These are phyloP conservation scores for Populus nigra DNA, from an alignment of 345 rosid genomes.

Conservation along the genomic window DNA sequence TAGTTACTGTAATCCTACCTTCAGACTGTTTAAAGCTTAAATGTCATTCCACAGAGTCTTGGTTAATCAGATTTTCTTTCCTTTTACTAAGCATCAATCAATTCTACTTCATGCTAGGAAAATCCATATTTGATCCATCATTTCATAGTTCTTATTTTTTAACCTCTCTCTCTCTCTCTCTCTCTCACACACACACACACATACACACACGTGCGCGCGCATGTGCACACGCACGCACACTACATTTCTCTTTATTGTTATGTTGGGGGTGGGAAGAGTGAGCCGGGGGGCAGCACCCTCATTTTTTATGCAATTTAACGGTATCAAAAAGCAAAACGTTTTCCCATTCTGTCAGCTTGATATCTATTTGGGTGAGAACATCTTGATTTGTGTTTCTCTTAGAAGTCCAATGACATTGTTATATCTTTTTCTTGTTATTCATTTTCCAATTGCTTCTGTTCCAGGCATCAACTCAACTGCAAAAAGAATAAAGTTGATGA, in stretches of 20 bases:
- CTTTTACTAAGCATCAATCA: constrained; percentile 1
- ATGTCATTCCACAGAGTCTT: not conserved
- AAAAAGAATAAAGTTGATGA: constrained; percentile 67
- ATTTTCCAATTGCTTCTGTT: constrained; percentile 26
- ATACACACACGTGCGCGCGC: fast-evolving
- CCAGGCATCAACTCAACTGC: constrained; percentile 70
- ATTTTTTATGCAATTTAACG: not conserved
- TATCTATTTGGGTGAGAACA: not conserved
- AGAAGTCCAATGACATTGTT: not conserved
- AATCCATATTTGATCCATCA: not conserved
- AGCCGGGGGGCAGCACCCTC: not conserved
- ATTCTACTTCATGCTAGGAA: not conserved
- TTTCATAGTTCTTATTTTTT: not conserved
- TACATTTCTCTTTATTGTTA: not conserved
- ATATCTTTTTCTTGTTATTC: not conserved
- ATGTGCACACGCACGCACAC: no score
- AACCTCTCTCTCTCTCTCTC: not conserved
- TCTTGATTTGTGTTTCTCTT: not conserved
- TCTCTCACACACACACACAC: not conserved
- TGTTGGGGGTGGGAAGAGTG: not conserved
- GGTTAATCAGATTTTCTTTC: not conserved
- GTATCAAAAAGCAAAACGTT: not conserved
- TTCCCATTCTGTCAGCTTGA: not conserved
- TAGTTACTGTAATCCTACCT: not conserved
- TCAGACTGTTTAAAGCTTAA: not conserved